Evolutionary conservation across 2,329 filamentous ascomycete species (phyloP), one percentile per base, ranked within the genome.

Genomic region (Sphaceloma murrayae): DNA sequence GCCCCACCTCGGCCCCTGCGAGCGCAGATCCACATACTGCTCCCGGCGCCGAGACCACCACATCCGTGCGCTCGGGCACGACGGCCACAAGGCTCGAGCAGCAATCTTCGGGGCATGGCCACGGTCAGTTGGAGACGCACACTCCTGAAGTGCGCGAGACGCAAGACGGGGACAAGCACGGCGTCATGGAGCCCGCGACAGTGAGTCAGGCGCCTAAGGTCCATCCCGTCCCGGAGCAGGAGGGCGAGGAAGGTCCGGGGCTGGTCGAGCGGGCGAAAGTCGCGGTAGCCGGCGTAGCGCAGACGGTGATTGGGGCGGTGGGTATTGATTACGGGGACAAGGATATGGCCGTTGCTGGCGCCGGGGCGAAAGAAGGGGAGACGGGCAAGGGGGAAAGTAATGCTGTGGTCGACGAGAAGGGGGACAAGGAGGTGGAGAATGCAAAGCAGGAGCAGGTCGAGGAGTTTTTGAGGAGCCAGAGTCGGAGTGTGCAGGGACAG

Each of bases 121-220:
- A 58, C 2, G 66, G 65, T 17, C 59, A 64, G 44, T 54, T 68
- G 17, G 58, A 58, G 19, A 51, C 63, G 1, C 65, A 64, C 26
- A 70, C 68, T 2, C 67, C 68, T 4, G 60, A 63, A 3, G 53
- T 60, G 5, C 60, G 61, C 16, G 55, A 64, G 43, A 63, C 69
- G 47, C 64, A 63, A 10, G 53, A 65, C 48, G 66, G 67, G 40
- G 66, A 67, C 46, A 65, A 64, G 51, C 65, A 64, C 10, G 57
- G 59, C 6, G 62, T 67, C 4, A 68, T 70, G 60, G 68, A 72
- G 49, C 65, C 68, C 10, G 54, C 55, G 42, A 72, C 67, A 8
- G 60, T 71, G 18, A 67, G 67, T 2, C 68, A 72, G 51, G 67
- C 67, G 38, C 64, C 66, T 6, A 72, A 72, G 53, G 66, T 69